These are phyloP conservation scores for Fusarium chlamydosporum DNA, from an alignment of 2,329 filamentous ascomycete genomes.

Conservation along the genomic window DNA sequence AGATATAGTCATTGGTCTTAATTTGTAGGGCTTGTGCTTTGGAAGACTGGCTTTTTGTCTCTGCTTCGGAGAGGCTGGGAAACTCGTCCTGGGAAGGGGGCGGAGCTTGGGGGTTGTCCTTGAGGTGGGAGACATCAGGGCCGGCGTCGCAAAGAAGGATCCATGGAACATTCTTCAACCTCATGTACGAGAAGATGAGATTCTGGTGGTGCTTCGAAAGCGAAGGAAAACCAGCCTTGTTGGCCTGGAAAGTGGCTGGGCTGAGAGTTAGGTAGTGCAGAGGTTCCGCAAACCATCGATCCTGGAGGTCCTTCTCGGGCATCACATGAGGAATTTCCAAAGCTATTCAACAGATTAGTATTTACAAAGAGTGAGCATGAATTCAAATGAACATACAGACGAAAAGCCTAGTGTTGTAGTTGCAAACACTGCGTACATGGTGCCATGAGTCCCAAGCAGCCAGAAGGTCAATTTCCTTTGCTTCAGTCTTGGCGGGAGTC, in stretches of 20 bases:
- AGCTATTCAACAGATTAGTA: slow-evolving; percentile 55
- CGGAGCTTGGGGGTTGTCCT: slow-evolving; percentile 43
- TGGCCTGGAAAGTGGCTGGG: slow-evolving; percentile 69
- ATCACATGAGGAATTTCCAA: slow-evolving; percentile 71
- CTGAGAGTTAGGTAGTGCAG: slow-evolving; percentile 72
- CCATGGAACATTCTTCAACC: slow-evolving; percentile 73
- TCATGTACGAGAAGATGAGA: slow-evolving; percentile 74
- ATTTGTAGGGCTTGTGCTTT: slow-evolving; percentile 47
- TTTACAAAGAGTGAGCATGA: not conserved
- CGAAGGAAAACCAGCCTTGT: slow-evolving; percentile 73
- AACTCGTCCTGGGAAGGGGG: slow-evolving; percentile 67
- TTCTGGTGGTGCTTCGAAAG: slow-evolving; percentile 73
- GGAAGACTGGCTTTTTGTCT: slow-evolving; percentile 53
- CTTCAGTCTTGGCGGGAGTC: slow-evolving; percentile 50
- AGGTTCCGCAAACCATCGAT: slow-evolving; percentile 78
- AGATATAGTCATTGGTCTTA: slow-evolving; percentile 66
- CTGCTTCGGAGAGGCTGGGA: slow-evolving; percentile 79
- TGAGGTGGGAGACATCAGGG: slow-evolving; percentile 58
- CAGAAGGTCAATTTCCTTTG: slow-evolving; percentile 75
- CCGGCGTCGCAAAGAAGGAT: slow-evolving; percentile 74
- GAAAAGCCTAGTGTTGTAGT: slow-evolving; percentile 83
- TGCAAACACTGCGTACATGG: slow-evolving; percentile 84
- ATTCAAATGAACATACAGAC: slow-evolving; percentile 75
- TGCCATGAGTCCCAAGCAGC: slow-evolving; percentile 96
- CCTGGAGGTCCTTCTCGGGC: slow-evolving; percentile 72